Base-by-base conservation (phyloP, 441 rosid species). In the Melastoma candidum region DNA sequence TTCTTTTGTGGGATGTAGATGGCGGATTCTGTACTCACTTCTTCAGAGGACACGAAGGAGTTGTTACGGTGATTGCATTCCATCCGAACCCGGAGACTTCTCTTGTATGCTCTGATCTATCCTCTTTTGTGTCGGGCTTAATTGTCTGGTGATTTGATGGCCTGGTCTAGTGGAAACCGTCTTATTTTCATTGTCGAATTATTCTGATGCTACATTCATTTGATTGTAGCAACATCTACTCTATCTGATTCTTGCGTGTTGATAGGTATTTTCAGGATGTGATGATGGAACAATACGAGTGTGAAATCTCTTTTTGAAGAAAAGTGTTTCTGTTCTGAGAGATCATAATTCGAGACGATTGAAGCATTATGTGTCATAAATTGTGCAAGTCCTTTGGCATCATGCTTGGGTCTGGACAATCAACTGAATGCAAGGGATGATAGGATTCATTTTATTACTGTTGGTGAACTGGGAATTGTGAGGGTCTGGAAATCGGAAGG, bases 21-120 rank as follows among this genome's bases (percentile, higher is more conserved):
- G 98, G 98, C 61, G 93, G 96, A 59, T 90, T 81, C 76, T 85
- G 95, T 62, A 88, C 98, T 66, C 97, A 92, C 70, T 76, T 64
- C 77, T 92, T 92, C 71, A 92, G 77, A 70, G 98, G 95, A 43
- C 98, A 92, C 72, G 79, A 78, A 65, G 95, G 92, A 32, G 92
- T 92, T 66, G 95, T 88, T 44, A 66, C 84, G 32, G 76, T 71
- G 66, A 39, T 85, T 51, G 64, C 82, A 76, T 92, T 92, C 72
- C 97, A 92, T 80, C 92, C 94, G 26, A 83, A 84, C 60, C 36
- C 73, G 0, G 51, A 63, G 61, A 84, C 68, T 72, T 71, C 68
- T 63, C 80, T 88, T 32, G 98, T 92, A 77, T 74, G 90, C 77
- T 27, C 3, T 32, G 12, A 10, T 7, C 47, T 45, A 13, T 22